Conservation (phyloP, 116 monocot species). For the Cymodocea nodosa region DNA sequence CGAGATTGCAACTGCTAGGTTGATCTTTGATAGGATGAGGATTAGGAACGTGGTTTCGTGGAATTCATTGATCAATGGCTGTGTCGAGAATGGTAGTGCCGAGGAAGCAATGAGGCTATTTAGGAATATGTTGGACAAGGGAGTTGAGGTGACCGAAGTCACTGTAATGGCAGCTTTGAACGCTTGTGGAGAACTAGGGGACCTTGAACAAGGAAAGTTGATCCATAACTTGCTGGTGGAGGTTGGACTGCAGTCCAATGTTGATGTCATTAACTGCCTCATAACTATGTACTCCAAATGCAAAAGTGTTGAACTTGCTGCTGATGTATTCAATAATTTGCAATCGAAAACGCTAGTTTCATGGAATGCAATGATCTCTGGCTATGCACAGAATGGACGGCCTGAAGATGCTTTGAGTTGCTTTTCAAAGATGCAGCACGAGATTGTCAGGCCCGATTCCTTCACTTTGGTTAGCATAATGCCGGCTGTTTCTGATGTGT, state of each 20-base stretch:
- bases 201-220: conserved; percentile 36
- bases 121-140: conserved; percentile 30
- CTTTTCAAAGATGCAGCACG: conserved; percentile 40
- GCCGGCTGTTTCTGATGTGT: conserved; percentile 54
- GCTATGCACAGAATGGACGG: conserved; percentile 49
- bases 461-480: conserved; percentile 80
- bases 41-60: conserved; percentile 50
- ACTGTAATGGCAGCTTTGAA: conserved; percentile 51
- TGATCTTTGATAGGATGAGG: conserved; percentile 58
- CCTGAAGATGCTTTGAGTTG: conserved; percentile 31
- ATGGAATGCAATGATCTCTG: conserved; percentile 86
- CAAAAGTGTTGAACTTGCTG: conserved; percentile 42
- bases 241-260: conserved; percentile 32
- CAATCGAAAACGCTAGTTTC: conserved; percentile 41
- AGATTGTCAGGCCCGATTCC: conserved; percentile 42
- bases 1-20: conserved; percentile 23
- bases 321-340: conserved; percentile 32
- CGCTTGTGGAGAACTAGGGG: conserved; percentile 48
- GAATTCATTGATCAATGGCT: conserved; percentile 82
- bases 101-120: conserved; percentile 55
- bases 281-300: conserved; percentile 89
- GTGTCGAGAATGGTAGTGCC: conserved; percentile 36
- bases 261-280: conserved; percentile 48
- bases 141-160: conserved; percentile 46
- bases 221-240: conserved; percentile 40